Conservation (phyloP, 2,329 filamentous ascomycete genomes). For the Pyricularia grisea region DNA sequence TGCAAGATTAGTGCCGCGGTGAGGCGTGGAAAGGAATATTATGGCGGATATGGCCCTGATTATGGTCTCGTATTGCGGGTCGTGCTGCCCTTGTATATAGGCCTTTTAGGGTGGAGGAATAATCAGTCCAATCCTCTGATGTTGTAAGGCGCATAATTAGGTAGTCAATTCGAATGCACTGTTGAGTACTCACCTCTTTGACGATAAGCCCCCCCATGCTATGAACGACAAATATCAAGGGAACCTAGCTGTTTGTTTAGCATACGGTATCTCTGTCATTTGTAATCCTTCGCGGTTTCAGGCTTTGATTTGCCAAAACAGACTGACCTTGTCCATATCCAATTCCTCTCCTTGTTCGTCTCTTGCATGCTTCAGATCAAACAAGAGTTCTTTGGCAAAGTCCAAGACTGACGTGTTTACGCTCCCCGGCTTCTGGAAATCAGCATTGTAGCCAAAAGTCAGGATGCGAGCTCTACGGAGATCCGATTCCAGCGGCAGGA, state of each 20-base stretch:
- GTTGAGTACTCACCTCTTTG: background rate
- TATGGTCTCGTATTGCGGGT: constrained; percentile 8
- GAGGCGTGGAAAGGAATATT: constrained; percentile 22
- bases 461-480: constrained; percentile 19
- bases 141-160: background rate
- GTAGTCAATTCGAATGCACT: background rate
- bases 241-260: constrained; percentile 9
- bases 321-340: background rate
- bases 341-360: background rate
- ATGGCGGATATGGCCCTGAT: constrained; percentile 15
- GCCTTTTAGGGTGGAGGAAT: constrained; percentile 13
- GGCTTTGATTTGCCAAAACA: background rate
- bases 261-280: constrained; percentile 7
- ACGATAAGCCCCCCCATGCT: constrained; percentile 25
- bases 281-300: background rate
- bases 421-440: constrained; percentile 16
- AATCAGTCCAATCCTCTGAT: background rate
- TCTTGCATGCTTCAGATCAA: constrained; percentile 1
- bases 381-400: constrained; percentile 22
- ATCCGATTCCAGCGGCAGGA: constrained; percentile 21
- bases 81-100: constrained; percentile 16
- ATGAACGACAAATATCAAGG: constrained; percentile 22
- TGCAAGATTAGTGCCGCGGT: constrained; percentile 19
- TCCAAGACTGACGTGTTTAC: constrained; percentile 19
- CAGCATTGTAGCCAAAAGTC: constrained; percentile 24